phyloP scores from a whole-genome alignment of 768 basidiomycete species.

The Asterophora parasitica region DNA sequence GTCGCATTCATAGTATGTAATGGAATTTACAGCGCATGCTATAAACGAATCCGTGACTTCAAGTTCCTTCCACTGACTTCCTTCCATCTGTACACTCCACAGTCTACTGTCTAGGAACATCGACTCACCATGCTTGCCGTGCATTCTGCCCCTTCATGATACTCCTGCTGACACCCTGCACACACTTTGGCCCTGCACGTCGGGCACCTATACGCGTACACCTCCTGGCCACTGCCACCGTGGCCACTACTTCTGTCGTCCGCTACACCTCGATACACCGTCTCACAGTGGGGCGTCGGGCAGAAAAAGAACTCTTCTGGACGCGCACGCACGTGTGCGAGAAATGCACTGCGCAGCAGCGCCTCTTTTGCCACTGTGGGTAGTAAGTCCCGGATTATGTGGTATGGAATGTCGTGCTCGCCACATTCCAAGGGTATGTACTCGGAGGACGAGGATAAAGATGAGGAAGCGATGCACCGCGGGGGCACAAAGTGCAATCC shows the following conservation, averaged over 20 bases:
- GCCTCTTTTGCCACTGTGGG: slow-evolving; percentile 31
- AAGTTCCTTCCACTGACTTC: too few species aligned
- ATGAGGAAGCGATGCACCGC: slow-evolving; percentile 30
- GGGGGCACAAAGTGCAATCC: slow-evolving; percentile 26
- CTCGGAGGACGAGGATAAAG: too few species aligned
- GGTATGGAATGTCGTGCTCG: slow-evolving; percentile 27
- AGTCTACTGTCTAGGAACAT: too few species aligned
- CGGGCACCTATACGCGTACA: slow-evolving; percentile 22
- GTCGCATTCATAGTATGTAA: too few species aligned
- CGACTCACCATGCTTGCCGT: too few species aligned
- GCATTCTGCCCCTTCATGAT: slow-evolving; percentile 39
- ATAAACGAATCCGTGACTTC: too few species aligned
- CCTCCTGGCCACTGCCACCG: background rate
- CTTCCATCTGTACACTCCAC: too few species aligned
- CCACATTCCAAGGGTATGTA: too few species aligned
- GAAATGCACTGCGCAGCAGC: slow-evolving; percentile 39
- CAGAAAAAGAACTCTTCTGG: slow-evolving; percentile 47
- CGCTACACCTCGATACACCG: slow-evolving; percentile 33
- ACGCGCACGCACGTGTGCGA: slow-evolving; percentile 35
- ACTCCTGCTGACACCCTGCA: slow-evolving; percentile 31
- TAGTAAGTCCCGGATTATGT: slow-evolving; percentile 34
- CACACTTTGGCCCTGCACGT: slow-evolving; percentile 34
- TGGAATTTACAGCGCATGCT: too few species aligned
- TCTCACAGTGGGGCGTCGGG: slow-evolving; percentile 46
- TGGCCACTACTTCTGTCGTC: slow-evolving; percentile 1